Conservation (phyloP, 805 yeast species). For the Metschnikowia gelsemii region DNA sequence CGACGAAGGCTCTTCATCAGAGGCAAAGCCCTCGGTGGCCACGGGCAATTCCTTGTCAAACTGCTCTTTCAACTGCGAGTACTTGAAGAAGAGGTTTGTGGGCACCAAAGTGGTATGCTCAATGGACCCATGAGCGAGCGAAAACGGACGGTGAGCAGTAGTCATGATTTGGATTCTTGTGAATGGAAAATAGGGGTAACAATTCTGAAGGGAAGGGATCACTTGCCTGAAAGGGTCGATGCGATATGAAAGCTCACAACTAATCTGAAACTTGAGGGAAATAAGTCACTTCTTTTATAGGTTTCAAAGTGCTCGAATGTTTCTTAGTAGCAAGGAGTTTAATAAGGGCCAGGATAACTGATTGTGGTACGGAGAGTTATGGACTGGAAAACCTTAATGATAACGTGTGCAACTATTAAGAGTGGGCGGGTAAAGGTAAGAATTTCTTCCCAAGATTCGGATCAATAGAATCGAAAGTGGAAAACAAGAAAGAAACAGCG, state of each 20-base stretch:
- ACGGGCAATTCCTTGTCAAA: conserved; percentile 75
- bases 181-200: background rate
- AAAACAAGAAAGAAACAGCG: too few species aligned
- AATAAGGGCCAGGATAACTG: background rate
- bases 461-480: too few species aligned
- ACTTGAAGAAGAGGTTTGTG: conserved; percentile 70
- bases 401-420: too few species aligned
- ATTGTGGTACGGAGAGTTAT: conserved; percentile 1
- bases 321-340: background rate
- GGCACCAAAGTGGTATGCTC: conserved; percentile 91
- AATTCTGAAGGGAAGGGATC: too few species aligned
- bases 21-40: conserved; percentile 80
- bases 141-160: conserved; percentile 64
- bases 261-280: too few species aligned
- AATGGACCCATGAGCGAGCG: conserved; percentile 77
- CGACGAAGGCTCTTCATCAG: conserved; percentile 84
- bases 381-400: background rate
- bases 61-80: conserved; percentile 85
- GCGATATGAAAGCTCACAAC: too few species aligned
- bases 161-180: conserved; percentile 16
- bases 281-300: background rate
- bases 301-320: background rate
- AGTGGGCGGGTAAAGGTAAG: too few species aligned
- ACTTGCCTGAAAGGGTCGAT: too few species aligned
- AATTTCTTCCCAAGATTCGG: too few species aligned